Evolutionary conservation across 2,329 filamentous ascomycete species (phyloP).

Genomic region (Clonostachys sp.): DNA sequence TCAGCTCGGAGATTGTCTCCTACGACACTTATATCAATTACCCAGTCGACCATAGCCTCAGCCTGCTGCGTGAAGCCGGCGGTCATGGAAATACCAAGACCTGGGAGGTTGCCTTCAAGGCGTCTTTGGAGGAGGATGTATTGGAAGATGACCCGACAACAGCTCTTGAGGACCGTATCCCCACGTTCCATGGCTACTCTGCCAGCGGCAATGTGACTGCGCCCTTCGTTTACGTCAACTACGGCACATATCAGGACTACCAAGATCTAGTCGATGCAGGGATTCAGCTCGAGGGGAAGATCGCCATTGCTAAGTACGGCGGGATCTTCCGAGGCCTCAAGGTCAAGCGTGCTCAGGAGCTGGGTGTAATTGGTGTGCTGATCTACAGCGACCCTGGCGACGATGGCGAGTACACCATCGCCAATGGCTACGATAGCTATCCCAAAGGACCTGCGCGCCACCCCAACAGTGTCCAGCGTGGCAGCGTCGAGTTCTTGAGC

Average conservation of each 20-base stretch:
- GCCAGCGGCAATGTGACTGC: conserved; percentile 89
- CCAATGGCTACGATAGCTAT: conserved; percentile 69
- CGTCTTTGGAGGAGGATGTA: conserved; percentile 78
- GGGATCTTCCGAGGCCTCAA: conserved; percentile 76
- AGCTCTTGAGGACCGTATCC: conserved; percentile 65
- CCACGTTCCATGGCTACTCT: conserved; percentile 93
- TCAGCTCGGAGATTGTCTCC: conserved; percentile 57
- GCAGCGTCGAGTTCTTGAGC: conserved; percentile 79
- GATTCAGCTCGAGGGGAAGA: conserved; percentile 69
- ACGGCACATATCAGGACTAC: conserved; percentile 81
- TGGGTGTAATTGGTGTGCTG: conserved; percentile 79
- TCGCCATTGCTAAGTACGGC: conserved; percentile 76
- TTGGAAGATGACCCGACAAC: conserved; percentile 80
- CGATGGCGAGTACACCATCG: conserved; percentile 71
- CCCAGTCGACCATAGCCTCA: conserved; percentile 65
- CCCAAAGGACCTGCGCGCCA: conserved; percentile 82
- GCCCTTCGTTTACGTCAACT: conserved; percentile 84
- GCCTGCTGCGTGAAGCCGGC: conserved; percentile 47
- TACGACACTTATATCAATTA: conserved; percentile 81
- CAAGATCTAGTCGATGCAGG: conserved; percentile 75
- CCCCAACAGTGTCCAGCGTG: conserved; percentile 84
- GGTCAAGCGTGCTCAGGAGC: conserved; percentile 76
- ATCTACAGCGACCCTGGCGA: conserved; percentile 84
- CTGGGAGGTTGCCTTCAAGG: conserved; percentile 70
- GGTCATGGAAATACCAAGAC: conserved; percentile 21